Percentiles rank a stretch among this genome's conserved stretches.
phyloP scores from a whole-genome alignment of 257 asterid genomes.

The Gentiana macrophylla region DNA sequence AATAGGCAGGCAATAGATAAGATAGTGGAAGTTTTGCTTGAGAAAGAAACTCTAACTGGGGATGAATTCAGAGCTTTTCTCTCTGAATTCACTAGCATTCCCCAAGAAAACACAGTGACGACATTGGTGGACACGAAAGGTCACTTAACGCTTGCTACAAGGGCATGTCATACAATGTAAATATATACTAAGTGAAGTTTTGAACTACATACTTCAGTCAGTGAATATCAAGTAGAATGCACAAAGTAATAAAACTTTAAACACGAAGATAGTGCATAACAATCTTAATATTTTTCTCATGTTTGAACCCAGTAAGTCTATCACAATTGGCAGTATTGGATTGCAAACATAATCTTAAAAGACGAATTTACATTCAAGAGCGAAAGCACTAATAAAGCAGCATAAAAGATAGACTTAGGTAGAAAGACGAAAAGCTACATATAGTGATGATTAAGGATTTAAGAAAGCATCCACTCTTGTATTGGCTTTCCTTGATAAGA shows the following conservation, averaged over 20 bases:
- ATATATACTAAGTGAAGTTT: too few relatives aligned
- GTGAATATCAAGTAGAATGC: too few relatives aligned
- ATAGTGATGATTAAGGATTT: conserved; percentile 11
- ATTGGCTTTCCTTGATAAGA: conserved; percentile 44
- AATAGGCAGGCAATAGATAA: conserved; percentile 60
- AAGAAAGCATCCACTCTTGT: conserved; percentile 41
- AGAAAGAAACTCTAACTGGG: conserved; percentile 58
- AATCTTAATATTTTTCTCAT: background rate
- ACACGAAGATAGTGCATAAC: background rate
- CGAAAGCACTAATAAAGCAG: background rate
- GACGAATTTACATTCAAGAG: background rate
- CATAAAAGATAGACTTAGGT: too few relatives aligned
- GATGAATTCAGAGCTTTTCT: conserved; percentile 57
- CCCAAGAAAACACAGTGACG: conserved; percentile 21
- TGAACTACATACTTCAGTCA: too few relatives aligned
- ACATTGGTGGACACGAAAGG: conserved; percentile 23
- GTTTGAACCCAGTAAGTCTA: background rate
- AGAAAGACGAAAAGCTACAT: too few relatives aligned
- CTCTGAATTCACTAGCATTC: conserved; percentile 33
- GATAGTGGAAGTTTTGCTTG: conserved; percentile 50
- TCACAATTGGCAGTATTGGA: background rate
- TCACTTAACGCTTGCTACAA: conserved; percentile 31
- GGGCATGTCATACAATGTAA: too few relatives aligned
- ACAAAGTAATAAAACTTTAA: too few relatives aligned
- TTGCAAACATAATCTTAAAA: background rate